These are phyloP conservation scores for Hyaloscypha hepaticicola DNA, from an alignment of 495 filamentous ascomycete species.

Conservation along the genomic window DNA sequence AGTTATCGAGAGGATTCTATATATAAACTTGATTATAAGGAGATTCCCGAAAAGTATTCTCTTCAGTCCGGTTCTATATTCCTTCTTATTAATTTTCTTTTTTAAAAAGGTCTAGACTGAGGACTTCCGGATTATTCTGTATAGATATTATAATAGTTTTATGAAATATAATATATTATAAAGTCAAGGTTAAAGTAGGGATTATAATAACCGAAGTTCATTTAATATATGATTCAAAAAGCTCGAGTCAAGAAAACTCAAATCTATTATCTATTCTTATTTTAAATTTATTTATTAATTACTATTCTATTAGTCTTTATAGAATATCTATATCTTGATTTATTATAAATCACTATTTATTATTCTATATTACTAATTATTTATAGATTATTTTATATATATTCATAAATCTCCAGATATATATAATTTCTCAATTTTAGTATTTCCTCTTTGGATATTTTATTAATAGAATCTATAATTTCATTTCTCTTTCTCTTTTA, in stretches of 20 bases:
- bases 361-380: background rate
- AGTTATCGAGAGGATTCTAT: too few species aligned
- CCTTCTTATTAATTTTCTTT: too few species aligned
- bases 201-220: background rate
- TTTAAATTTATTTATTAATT: constrained; percentile 1
- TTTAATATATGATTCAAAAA: background rate
- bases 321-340: background rate
- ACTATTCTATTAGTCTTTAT: background rate
- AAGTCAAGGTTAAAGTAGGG: too few species aligned
- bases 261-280: background rate
- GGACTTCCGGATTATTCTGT: too few species aligned
- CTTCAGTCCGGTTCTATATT: too few species aligned
- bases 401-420: background rate
- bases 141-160: too few species aligned
- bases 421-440: background rate
- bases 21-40: too few species aligned
- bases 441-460: constrained; percentile 1
- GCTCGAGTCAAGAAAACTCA: constrained; percentile 3
- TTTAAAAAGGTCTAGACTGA: too few species aligned
- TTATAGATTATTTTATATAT: background rate
- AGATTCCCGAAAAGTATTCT: too few species aligned
- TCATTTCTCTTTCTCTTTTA: background rate
- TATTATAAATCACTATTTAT: background rate
- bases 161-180: too few species aligned
- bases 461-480: background rate